Percentiles rank a stretch among this genome's conserved stretches.
phyloP scores from a whole-genome alignment of 2,329 filamentous ascomycete genomes.

The Orbilia brochopaga region DNA sequence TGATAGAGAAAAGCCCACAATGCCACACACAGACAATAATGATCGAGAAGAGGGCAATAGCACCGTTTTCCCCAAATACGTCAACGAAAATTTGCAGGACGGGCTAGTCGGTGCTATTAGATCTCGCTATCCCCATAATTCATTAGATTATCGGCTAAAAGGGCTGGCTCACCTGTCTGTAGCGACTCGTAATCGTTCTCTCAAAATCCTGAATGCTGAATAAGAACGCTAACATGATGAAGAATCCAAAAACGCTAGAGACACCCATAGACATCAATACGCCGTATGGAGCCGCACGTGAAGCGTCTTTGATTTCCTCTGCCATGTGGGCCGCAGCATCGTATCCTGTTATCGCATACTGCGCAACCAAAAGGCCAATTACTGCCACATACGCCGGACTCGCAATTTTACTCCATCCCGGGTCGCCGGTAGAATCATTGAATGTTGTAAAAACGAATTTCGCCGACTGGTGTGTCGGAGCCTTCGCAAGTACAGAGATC shows the following conservation, averaged over 20 bases:
- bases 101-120: slow-evolving; percentile 57
- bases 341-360: slow-evolving; percentile 65
- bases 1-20: slow-evolving; percentile 67
- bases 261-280: slow-evolving; percentile 66
- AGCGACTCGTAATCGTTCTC: slow-evolving; percentile 60
- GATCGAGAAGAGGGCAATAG: slow-evolving; percentile 64
- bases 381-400: slow-evolving; percentile 65
- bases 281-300: slow-evolving; percentile 66
- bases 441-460: slow-evolving; percentile 65
- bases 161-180: slow-evolving; percentile 56
- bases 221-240: slow-evolving; percentile 65
- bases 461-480: slow-evolving; percentile 65
- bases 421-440: slow-evolving; percentile 63
- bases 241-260: slow-evolving; percentile 66
- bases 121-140: background rate
- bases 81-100: slow-evolving; percentile 68
- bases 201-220: slow-evolving; percentile 68
- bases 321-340: slow-evolving; percentile 66
- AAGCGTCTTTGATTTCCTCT: slow-evolving; percentile 66
- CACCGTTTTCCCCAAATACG: slow-evolving; percentile 65
- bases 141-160: background rate
- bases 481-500: slow-evolving; percentile 66
- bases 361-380: slow-evolving; percentile 64
- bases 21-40: slow-evolving; percentile 69
- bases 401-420: slow-evolving; percentile 64